These are phyloP conservation scores for Botrytis elliptica DNA, from an alignment of 2,329 filamentous ascomycete genomes.

Conservation along the genomic window DNA sequence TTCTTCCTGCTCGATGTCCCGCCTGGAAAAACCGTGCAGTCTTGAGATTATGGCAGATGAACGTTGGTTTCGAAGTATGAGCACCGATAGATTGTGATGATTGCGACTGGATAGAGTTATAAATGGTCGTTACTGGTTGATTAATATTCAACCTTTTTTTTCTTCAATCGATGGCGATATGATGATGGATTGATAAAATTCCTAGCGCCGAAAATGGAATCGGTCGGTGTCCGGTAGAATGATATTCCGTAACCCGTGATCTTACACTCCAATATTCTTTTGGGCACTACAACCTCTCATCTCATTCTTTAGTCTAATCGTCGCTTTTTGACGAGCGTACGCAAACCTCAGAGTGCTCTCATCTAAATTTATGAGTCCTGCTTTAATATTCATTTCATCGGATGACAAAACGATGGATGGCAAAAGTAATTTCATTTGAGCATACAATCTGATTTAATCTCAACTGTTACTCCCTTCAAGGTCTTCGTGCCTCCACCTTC, in stretches of 20 bases:
- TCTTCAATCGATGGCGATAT: conserved; percentile 19
- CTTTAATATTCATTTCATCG: not conserved
- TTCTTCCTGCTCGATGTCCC: not conserved
- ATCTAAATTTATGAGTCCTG: not conserved
- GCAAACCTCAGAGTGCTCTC: not conserved
- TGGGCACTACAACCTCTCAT: not conserved
- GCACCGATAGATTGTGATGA: not conserved
- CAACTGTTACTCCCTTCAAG: not conserved
- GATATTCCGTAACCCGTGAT: not conserved
- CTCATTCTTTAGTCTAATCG: not conserved
- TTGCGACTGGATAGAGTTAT: not conserved
- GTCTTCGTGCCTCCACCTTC: not conserved
- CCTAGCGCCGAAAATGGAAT: conserved; percentile 1
- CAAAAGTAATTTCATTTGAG: not conserved
- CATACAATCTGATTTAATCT: not conserved
- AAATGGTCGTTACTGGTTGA: not conserved
- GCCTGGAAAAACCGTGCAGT: not conserved
- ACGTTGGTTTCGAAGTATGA: not conserved
- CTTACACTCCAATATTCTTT: not conserved
- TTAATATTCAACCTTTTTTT: conserved; percentile 4
- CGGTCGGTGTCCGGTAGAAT: not conserved
- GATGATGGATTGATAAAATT: conserved; percentile 20
- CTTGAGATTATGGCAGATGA: not conserved
- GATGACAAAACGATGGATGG: not conserved
- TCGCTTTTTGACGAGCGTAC: too few relatives aligned